Conservation (phyloP, 2,329 filamentous ascomycete species). For the Sporothrix mexicana region DNA sequence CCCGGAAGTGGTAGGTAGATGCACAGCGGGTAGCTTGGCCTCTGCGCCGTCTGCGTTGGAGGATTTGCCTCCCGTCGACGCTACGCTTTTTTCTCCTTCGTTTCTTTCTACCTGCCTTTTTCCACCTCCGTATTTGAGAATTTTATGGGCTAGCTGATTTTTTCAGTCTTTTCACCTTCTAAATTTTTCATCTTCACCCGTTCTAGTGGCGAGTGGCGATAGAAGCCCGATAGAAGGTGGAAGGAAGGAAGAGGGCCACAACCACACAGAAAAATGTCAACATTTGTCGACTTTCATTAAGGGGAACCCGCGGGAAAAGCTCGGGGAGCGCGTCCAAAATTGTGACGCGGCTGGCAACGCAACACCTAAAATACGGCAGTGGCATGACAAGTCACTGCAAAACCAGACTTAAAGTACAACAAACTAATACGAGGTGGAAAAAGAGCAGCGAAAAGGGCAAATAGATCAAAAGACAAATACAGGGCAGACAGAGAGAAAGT, state of each 20-base stretch:
- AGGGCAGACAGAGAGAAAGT: too few relatives aligned
- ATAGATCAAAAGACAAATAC: neutral
- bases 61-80: constrained; percentile 25
- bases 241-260: neutral
- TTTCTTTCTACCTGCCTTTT: constrained; percentile 13
- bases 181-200: neutral
- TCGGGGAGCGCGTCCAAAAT: neutral
- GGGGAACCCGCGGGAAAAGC: neutral
- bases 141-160: neutral
- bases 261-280: neutral
- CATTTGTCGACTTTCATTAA: neutral
- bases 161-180: neutral
- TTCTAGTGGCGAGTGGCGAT: constrained; percentile 30
- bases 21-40: constrained; percentile 27
- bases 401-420: neutral
- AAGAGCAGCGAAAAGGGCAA: neutral
- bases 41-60: constrained; percentile 26
- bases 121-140: constrained; percentile 19
- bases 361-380: neutral
- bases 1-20: constrained; percentile 32
- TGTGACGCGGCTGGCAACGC: neutral
- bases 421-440: constrained; percentile 20
- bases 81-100: constrained; percentile 13
- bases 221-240: constrained; percentile 30
- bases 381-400: neutral